These are phyloP conservation scores for Metschnikowia colocasiae DNA, from an alignment of 805 yeast species.

Conservation along the genomic window DNA sequence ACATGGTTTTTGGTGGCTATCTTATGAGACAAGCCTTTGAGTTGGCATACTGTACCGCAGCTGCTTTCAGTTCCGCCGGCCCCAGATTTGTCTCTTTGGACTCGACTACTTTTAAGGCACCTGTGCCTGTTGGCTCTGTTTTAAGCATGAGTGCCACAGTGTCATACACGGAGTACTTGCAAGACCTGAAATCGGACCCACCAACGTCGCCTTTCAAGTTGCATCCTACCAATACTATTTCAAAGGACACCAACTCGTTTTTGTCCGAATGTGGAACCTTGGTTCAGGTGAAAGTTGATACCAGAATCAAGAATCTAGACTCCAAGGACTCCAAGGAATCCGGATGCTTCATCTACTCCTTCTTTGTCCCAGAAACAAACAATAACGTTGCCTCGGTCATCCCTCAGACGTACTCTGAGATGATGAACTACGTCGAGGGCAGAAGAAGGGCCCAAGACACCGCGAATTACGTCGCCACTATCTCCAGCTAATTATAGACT, in stretches of 20 bases:
- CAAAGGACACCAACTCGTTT: slow-evolving; percentile 52
- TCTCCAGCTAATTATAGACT: slow-evolving; percentile 17
- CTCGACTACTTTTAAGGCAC: slow-evolving; percentile 86
- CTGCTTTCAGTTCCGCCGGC: slow-evolving; percentile 77
- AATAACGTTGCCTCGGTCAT: slow-evolving; percentile 60
- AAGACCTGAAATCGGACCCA: slow-evolving; percentile 29
- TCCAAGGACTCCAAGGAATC: slow-evolving; percentile 61
- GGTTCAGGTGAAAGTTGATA: slow-evolving; percentile 85
- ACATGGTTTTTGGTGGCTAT: slow-evolving; percentile 95
- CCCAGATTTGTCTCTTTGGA: slow-evolving; percentile 90
- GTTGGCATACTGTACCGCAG: slow-evolving; percentile 88
- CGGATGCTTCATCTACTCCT: slow-evolving; percentile 86
- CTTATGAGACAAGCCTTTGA: slow-evolving; percentile 89
- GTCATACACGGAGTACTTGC: slow-evolving; percentile 81
- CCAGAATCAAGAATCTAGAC: slow-evolving; percentile 67
- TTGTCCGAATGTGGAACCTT: slow-evolving; percentile 78
- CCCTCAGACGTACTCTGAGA: slow-evolving; percentile 85
- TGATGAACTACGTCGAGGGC: slow-evolving; percentile 88
- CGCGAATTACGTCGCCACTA: slow-evolving; percentile 53
- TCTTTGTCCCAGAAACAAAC: slow-evolving; percentile 68
- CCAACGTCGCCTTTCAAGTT: slow-evolving; percentile 41
- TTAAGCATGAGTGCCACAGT: slow-evolving; percentile 77
- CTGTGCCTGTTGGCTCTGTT: slow-evolving; percentile 94
- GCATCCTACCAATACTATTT: slow-evolving; percentile 55
- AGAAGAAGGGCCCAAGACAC: slow-evolving; percentile 86